Conservation (phyloP, 2,329 filamentous ascomycete species). For the Aspergillus novofumigatus region DNA sequence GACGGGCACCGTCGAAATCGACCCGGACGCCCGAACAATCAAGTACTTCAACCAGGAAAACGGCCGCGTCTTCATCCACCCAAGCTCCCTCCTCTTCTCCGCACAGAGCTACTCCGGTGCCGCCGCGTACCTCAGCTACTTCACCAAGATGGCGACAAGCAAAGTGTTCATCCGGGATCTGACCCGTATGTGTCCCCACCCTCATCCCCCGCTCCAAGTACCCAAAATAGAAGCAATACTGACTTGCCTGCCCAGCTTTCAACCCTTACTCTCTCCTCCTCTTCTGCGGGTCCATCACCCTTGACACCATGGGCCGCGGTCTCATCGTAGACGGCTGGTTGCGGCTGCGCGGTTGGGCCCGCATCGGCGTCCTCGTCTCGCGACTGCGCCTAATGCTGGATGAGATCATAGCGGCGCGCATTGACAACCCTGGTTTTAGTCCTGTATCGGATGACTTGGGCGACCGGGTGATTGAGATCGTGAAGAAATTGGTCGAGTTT, state of each 20-base stretch:
- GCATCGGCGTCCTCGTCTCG: conserved; percentile 85
- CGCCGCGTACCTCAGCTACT: conserved; percentile 80
- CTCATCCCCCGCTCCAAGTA: not conserved
- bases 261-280: conserved; percentile 85
- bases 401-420: conserved; percentile 71
- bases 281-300: conserved; percentile 77
- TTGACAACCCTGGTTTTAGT: conserved; percentile 67
- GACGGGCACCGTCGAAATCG: conserved; percentile 84
- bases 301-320: conserved; percentile 84
- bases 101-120: conserved; percentile 72
- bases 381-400: conserved; percentile 83
- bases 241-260: conserved; percentile 50
- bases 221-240: conserved; percentile 4
- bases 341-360: conserved; percentile 80
- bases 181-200: conserved; percentile 59
- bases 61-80: conserved; percentile 88
- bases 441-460: conserved; percentile 34
- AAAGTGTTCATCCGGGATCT: conserved; percentile 91
- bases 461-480: conserved; percentile 63
- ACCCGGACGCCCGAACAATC: conserved; percentile 87
- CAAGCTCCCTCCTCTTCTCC: conserved; percentile 79
- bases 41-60: conserved; percentile 87
- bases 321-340: conserved; percentile 92
- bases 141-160: conserved; percentile 83
- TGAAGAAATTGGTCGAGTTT: conserved; percentile 77